These are phyloP conservation scores for Phytophthora hibernalis DNA, from an alignment of 352 stramenopile genomes.

Conservation along the genomic window DNA sequence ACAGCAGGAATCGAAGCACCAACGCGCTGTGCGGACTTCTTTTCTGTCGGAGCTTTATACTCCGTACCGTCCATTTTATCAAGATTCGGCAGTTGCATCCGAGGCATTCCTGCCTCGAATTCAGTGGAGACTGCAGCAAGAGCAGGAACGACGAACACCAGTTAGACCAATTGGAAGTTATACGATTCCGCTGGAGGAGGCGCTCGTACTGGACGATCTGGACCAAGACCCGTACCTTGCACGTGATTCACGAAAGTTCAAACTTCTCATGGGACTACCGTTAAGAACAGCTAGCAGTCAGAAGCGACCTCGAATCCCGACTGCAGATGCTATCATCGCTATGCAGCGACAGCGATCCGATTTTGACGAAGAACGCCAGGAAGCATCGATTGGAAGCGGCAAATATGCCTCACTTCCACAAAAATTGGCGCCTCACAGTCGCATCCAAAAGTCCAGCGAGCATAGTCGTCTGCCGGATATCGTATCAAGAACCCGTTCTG, in stretches of 20 bases:
- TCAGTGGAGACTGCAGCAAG: constrained; percentile 41
- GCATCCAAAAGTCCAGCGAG: constrained; percentile 12
- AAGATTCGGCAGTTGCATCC: constrained; percentile 39
- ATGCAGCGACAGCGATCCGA: constrained; percentile 36
- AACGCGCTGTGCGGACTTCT: constrained; percentile 30
- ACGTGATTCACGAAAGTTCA: constrained; percentile 62
- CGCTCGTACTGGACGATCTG: constrained; percentile 51
- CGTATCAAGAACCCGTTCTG: constrained; percentile 4
- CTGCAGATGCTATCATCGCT: constrained; percentile 46
- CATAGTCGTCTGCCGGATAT: constrained; percentile 34
- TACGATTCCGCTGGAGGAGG: constrained; percentile 47
- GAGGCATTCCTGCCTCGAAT: constrained; percentile 65
- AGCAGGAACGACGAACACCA: constrained; percentile 32
- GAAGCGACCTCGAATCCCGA: constrained; percentile 45
- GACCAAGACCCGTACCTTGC: constrained; percentile 60
- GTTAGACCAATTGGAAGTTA: constrained; percentile 33
- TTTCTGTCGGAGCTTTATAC: constrained; percentile 65
- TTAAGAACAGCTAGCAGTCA: constrained; percentile 38
- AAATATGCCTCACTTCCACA: constrained; percentile 15
- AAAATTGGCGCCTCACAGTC: constrained; percentile 15
- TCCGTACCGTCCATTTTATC: constrained; percentile 65
- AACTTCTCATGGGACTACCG: constrained; percentile 58
- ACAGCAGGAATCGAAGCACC: constrained; percentile 33
- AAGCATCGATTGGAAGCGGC: constrained; percentile 9
- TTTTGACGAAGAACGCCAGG: constrained; percentile 33